Base-by-base conservation (phyloP, 495 filamentous ascomycete species). In the Xylaria venustula region DNA sequence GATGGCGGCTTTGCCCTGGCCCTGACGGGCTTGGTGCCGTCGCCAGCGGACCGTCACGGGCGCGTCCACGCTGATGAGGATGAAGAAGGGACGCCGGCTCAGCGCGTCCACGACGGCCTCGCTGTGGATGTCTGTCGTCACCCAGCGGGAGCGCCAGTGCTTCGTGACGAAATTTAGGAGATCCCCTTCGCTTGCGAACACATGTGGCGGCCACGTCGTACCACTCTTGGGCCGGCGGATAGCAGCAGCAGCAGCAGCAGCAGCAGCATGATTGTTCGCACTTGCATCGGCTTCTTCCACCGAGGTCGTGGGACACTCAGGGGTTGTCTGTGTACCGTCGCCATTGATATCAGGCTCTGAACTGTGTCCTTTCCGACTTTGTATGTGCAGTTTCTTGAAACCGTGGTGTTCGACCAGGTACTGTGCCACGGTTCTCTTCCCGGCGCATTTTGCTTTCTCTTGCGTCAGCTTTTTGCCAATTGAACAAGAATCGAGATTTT, bases 61-160 rank as follows among this genome's bases (percentile, higher is more conserved):
- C 2, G 93, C 94, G 71, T 98, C 93, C 45, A 98, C 85, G 70
- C 89, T 92, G 60, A 98, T 81, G 15, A 98, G 84, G 51, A 98
- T 82, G 76, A 98, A 98, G 76, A 94, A 96, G 1, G 94, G 94
- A 12, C 94, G 86, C 23, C 87, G 80, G 36, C 84, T 72, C 36
- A 97, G 85, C 11, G 83, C 77, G 63, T 96, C 90, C 1, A 96
- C 77, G 7, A 87, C 81, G 1, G 60, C 60, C 30, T 88, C 86
- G 66, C 87, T 81, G 74, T 85, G 81, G 61, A 97, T 87, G 67
- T 91, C 86, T 22, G 90, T 92, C 0, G 88, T 94, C 7, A 97
- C 90, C 85, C 88, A 98, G 28, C 82, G 81, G 56, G 85, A 84
- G 62, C 83, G 83, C 93, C 93, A 98, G 64, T 83, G 73, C 69